phyloP scores from a whole-genome alignment of 2,329 filamentous ascomycete genomes.

The Beauveria bassiana region DNA sequence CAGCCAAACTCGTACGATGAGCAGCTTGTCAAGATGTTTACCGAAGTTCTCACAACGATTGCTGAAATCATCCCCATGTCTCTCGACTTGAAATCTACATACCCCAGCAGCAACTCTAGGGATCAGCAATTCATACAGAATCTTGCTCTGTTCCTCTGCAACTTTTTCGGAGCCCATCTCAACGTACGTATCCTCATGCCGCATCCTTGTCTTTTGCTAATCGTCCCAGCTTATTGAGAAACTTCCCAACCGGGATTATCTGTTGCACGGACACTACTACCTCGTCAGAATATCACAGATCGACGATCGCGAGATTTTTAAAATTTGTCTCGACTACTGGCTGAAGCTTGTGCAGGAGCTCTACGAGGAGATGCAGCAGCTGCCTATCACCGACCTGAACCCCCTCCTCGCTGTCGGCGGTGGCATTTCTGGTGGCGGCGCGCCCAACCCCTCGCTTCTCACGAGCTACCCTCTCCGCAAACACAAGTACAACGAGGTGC shows the following conservation, averaged over 20 bases:
- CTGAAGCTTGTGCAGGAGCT: constrained; percentile 95
- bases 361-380: constrained; percentile 97
- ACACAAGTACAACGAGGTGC: constrained; percentile 92
- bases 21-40: constrained; percentile 97
- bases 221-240: constrained; percentile 74
- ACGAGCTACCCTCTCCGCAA: constrained; percentile 90
- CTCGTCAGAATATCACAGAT: constrained; percentile 98
- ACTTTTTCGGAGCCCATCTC: constrained; percentile 92
- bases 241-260: constrained; percentile 87
- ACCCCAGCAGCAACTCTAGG: constrained; percentile 80
- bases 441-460: constrained; percentile 75
- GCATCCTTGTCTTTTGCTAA: constrained; percentile 8
- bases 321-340: constrained; percentile 99
- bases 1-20: constrained; percentile 76
- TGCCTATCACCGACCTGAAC: constrained; percentile 89
- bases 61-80: constrained; percentile 87
- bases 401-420: constrained; percentile 74
- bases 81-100: constrained; percentile 84
- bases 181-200: constrained; percentile 47
- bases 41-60: constrained; percentile 87
- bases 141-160: constrained; percentile 88
- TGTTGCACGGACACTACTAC: constrained; percentile 95
- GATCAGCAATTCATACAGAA: constrained; percentile 99
- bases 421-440: constrained; percentile 68
- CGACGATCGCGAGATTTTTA: constrained; percentile 98